These are phyloP conservation scores for Arabidopsis thaliana DNA, from an alignment of 345 rosid genomes.

Conservation along the genomic window DNA sequence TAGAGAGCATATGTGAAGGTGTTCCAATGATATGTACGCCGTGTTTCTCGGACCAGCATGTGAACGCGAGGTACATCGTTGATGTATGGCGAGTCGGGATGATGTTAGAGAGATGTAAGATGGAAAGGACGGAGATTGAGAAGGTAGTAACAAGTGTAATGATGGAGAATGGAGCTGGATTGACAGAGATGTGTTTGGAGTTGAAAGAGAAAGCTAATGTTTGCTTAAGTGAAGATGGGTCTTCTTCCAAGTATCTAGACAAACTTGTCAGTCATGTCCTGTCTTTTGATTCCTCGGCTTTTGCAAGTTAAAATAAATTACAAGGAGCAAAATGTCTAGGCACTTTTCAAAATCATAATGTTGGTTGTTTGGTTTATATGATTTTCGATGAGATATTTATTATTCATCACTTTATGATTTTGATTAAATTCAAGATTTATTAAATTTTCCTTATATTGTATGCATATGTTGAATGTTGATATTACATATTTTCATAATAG, in stretches of 20 bases:
- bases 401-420: neutral
- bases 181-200: conserved; percentile 43
- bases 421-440: neutral
- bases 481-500: no score
- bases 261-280: conserved; percentile 44
- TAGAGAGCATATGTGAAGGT: conserved; percentile 67
- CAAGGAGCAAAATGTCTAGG: neutral
- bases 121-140: conserved; percentile 53
- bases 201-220: conserved; percentile 49
- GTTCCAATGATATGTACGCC: conserved; percentile 86
- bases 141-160: conserved; percentile 45
- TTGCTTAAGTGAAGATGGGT: conserved; percentile 51
- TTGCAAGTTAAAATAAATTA: conserved; percentile 8
- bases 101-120: conserved; percentile 41
- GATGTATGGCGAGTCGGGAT: conserved; percentile 67
- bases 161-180: conserved; percentile 47
- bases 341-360: neutral
- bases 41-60: conserved; percentile 62
- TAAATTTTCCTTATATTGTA: neutral
- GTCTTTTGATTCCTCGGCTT: conserved; percentile 35
- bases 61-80: conserved; percentile 55
- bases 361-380: conserved; percentile 8
- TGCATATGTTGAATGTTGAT: neutral
- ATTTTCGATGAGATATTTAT: neutral
- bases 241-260: conserved; percentile 50